A percentile compares a stretch with the other conserved stretches of the same genome.
Evolutionary conservation across 1,139 yeast genomes (phyloP).

Genomic region (Pichia norvegensis): DNA sequence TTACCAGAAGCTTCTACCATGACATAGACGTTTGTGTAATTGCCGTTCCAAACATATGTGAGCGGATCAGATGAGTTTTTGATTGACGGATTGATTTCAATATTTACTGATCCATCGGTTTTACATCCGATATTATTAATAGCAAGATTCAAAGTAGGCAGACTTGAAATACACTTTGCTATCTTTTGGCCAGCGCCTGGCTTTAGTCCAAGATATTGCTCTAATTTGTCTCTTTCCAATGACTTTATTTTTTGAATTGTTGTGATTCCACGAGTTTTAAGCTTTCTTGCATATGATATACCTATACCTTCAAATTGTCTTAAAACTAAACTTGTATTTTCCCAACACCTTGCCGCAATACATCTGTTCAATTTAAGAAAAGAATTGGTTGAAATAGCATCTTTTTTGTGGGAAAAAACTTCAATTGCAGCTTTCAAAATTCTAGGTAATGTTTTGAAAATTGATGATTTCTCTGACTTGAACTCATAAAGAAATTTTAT

Average conservation of each 20-base stretch:
- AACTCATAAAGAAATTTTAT: constrained; percentile 32
- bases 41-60: constrained; percentile 30
- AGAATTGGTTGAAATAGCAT: constrained; percentile 33
- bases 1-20: constrained; percentile 27
- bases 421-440: constrained; percentile 38
- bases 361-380: constrained; percentile 34
- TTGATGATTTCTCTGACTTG: constrained; percentile 34
- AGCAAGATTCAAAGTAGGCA: constrained; percentile 11
- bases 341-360: constrained; percentile 41
- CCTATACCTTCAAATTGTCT: constrained; percentile 41
- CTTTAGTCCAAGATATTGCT: constrained; percentile 30
- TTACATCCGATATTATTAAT: constrained; percentile 7
- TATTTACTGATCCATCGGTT: constrained; percentile 2
- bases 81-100: background rate
- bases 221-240: background rate
- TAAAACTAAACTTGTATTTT: constrained; percentile 34
- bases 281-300: constrained; percentile 31
- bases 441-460: constrained; percentile 36
- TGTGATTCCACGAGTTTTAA: constrained; percentile 31
- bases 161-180: constrained; percentile 7
- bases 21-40: constrained; percentile 25
- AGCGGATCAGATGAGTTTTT: constrained; percentile 19
- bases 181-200: constrained; percentile 32
- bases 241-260: constrained; percentile 11
- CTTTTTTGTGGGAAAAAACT: constrained; percentile 32